Percentiles rank a stretch among this genome's conserved stretches.
phyloP scores from a whole-genome alignment of 1,139 yeast genomes.

The Kodamaea arcana region DNA sequence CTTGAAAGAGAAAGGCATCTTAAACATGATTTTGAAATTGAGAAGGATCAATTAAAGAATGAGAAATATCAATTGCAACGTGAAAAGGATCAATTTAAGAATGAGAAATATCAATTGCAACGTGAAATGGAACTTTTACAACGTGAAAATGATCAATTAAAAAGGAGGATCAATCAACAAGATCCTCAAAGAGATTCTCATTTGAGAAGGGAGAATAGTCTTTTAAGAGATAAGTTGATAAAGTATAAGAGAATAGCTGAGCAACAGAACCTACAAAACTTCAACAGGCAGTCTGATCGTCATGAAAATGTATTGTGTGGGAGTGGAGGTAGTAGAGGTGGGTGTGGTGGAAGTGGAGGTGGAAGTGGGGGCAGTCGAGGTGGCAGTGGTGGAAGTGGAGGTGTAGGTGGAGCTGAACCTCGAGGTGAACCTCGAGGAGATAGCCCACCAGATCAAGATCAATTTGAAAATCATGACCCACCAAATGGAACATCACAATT shows the following conservation, averaged over 20 bases:
- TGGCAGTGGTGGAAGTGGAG: background rate
- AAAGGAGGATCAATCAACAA: conserved; percentile 10
- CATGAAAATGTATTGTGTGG: too few species aligned
- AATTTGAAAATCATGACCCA: background rate
- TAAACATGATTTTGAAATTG: background rate
- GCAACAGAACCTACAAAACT: conserved; percentile 4
- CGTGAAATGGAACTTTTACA: conserved; percentile 9
- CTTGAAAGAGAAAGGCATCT: too few species aligned
- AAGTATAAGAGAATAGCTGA: conserved; percentile 33
- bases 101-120: background rate
- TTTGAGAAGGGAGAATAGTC: conserved; percentile 24
- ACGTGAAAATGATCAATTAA: conserved; percentile 12
- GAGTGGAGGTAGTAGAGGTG: background rate
- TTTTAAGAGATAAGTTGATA: conserved; percentile 30
- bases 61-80: background rate
- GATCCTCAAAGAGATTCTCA: conserved; percentile 15
- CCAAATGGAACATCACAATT: conserved; percentile 1
- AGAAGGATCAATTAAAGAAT: background rate
- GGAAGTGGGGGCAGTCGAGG: background rate
- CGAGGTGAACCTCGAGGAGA: background rate
- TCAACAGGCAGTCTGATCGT: background rate
- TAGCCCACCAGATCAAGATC: background rate
- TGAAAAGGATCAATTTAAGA: background rate
- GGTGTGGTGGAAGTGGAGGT: background rate
- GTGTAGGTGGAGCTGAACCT: background rate